Evolutionary conservation across 2,329 filamentous ascomycete species (phyloP).

Genomic region (Microdochium paspali): DNA sequence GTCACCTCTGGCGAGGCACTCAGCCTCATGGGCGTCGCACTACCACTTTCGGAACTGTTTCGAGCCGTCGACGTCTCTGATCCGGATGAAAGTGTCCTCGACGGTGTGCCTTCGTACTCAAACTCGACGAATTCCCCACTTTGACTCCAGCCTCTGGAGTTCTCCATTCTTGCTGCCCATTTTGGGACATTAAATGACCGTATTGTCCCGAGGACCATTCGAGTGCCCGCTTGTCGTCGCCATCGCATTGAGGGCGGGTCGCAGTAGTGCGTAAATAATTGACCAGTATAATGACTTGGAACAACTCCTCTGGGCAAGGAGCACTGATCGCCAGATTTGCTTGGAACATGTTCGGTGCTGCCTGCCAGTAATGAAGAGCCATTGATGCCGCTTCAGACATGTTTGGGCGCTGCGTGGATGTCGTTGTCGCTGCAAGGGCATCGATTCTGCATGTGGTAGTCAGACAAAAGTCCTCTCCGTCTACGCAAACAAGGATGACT

Average conservation of each 20-base stretch:
- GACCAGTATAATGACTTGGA: constrained; percentile 6
- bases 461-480: background rate
- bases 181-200: constrained; percentile 4
- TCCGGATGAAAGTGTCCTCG: background rate
- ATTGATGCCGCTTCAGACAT: constrained; percentile 6
- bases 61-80: background rate
- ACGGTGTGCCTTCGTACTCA: background rate
- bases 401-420: constrained; percentile 4
- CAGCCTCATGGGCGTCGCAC: background rate
- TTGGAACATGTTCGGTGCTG: constrained; percentile 5
- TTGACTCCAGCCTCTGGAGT: constrained; percentile 6
- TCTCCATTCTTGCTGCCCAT: constrained; percentile 7
- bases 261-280: constrained; percentile 6
- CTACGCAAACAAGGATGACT: background rate
- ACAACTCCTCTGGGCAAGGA: constrained; percentile 7
- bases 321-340: constrained; percentile 7
- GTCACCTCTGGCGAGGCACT: background rate
- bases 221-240: constrained; percentile 5
- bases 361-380: constrained; percentile 7
- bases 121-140: constrained; percentile 7
- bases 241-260: constrained; percentile 1
- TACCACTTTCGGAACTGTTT: background rate
- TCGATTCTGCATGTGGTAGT: constrained; percentile 5
- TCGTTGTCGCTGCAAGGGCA: constrained; percentile 7
- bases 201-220: constrained; percentile 6